These are phyloP conservation scores for Lactarius vividus DNA, from an alignment of 768 basidiomycete genomes.

Conservation along the genomic window DNA sequence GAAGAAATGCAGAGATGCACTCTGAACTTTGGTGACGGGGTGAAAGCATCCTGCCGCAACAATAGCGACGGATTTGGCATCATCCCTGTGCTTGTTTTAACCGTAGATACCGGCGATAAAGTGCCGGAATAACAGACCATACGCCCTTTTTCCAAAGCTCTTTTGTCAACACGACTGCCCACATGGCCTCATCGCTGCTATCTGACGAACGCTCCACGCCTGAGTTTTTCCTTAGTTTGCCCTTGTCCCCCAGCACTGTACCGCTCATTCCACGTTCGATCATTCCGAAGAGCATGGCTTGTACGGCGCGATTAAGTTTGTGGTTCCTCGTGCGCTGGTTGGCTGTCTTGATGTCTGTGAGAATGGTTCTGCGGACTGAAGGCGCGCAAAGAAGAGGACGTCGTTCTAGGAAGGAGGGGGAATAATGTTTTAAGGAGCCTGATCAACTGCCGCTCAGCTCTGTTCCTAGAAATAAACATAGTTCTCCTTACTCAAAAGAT, in stretches of 20 bases:
- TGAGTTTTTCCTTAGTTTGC: slow-evolving; percentile 52
- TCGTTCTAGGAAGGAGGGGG: slow-evolving; percentile 91
- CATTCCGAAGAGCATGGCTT: slow-evolving; percentile 95
- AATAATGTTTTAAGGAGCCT: slow-evolving; percentile 92
- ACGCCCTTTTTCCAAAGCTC: slow-evolving; percentile 93
- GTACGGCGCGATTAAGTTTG: slow-evolving; percentile 93
- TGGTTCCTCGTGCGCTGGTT: slow-evolving; percentile 89
- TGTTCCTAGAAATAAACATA: neutral
- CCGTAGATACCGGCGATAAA: neutral
- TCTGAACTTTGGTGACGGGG: slow-evolving; percentile 91
- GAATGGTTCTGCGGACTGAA: slow-evolving; percentile 91
- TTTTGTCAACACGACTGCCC: slow-evolving; percentile 92
- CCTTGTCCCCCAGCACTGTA: slow-evolving; percentile 81
- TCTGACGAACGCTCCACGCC: slow-evolving; percentile 40
- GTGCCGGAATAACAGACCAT: slow-evolving; percentile 51
- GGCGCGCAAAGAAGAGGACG: slow-evolving; percentile 76
- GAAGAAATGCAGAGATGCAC: slow-evolving; percentile 93
- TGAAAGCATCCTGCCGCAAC: slow-evolving; percentile 91
- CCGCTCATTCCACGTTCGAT: slow-evolving; percentile 88
- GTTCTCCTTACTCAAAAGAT: slow-evolving; percentile 75
- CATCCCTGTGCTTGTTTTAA: slow-evolving; percentile 53
- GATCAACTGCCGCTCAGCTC: slow-evolving; percentile 10
- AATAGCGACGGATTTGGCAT: slow-evolving; percentile 90
- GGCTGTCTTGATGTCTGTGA: slow-evolving; percentile 89
- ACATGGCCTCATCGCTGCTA: slow-evolving; percentile 87